Evolutionary conservation across 23 red algal genomes (phyloP).

Genomic region (Gracilaria domingensis): DNA sequence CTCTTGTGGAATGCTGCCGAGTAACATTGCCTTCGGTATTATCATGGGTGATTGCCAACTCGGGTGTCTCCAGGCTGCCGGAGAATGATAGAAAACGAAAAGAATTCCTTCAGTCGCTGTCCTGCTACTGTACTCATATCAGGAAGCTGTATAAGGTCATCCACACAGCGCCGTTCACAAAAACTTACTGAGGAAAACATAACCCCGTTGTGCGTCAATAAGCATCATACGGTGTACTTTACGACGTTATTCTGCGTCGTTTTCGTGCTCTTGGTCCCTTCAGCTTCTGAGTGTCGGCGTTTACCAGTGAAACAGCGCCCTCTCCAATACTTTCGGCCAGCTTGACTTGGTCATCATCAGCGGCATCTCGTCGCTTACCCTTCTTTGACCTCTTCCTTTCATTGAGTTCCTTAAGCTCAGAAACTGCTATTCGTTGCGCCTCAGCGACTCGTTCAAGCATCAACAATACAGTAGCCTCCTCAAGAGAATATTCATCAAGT

Average conservation of each 20-base stretch:
- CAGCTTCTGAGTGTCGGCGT: conserved; percentile 13
- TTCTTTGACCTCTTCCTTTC: conserved; percentile 60
- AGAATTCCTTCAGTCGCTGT: no score
- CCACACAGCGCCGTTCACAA: no score
- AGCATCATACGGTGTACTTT: no score
- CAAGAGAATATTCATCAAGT: conserved; percentile 75
- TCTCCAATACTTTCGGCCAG: conserved; percentile 54
- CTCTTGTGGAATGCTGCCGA: no score
- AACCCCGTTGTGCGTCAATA: no score
- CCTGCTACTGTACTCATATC: no score
- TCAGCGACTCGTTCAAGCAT: conserved; percentile 89
- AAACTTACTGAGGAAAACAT: no score
- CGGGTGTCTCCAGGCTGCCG: no score
- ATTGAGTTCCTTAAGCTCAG: conserved; percentile 68
- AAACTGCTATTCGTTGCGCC: conserved; percentile 75
- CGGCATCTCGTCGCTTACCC: conserved; percentile 25
- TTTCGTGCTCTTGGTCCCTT: conserved; percentile 31
- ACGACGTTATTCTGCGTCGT: conserved; percentile 18
- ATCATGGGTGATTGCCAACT: no score
- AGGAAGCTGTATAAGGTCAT: no score
- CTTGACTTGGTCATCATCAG: conserved; percentile 49
- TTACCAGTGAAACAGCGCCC: conserved; percentile 16
- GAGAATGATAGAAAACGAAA: no score
- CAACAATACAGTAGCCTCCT: conserved; percentile 82
- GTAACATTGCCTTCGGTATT: no score